These are phyloP conservation scores for Endoconidiophora laricicola DNA, from an alignment of 2,329 filamentous ascomycete species.

Conservation along the genomic window DNA sequence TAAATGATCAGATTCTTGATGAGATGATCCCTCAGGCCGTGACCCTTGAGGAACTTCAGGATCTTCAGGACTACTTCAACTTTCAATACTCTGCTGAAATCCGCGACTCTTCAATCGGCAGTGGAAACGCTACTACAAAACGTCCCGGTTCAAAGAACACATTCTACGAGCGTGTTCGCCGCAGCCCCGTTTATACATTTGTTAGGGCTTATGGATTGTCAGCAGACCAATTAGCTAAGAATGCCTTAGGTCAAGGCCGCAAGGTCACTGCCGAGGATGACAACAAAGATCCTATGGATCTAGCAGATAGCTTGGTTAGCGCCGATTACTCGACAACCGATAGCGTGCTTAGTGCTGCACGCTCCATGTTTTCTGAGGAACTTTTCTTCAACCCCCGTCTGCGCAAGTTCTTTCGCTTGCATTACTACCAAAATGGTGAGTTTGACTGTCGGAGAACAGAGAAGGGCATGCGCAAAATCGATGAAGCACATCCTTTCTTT, in stretches of 20 bases:
- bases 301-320: slow-evolving; percentile 65
- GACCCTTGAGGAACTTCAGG: slow-evolving; percentile 89
- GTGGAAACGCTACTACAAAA: slow-evolving; percentile 49
- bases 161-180: slow-evolving; percentile 70
- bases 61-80: slow-evolving; percentile 89
- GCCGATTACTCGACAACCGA: slow-evolving; percentile 60
- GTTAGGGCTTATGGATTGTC: slow-evolving; percentile 83
- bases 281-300: slow-evolving; percentile 59
- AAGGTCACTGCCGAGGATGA: slow-evolving; percentile 77
- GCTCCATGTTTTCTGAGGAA: slow-evolving; percentile 81
- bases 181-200: slow-evolving; percentile 61
- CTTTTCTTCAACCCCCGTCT: slow-evolving; percentile 75
- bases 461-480: slow-evolving; percentile 83
- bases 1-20: slow-evolving; percentile 61
- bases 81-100: slow-evolving; percentile 80
- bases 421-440: slow-evolving; percentile 67
- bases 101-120: slow-evolving; percentile 56
- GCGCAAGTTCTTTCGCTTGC: slow-evolving; percentile 68
- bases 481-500: slow-evolving; percentile 90
- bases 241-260: slow-evolving; percentile 61
- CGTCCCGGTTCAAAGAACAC: slow-evolving; percentile 70
- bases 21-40: slow-evolving; percentile 65
- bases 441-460: slow-evolving; percentile 84
- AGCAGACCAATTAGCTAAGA: slow-evolving; percentile 75
- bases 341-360: slow-evolving; percentile 61